A percentile compares a stretch with the other conserved stretches of the same genome.
Conservation (phyloP, 2,329 filamentous ascomycete species). For the Diplocarpon rosae region DNA sequence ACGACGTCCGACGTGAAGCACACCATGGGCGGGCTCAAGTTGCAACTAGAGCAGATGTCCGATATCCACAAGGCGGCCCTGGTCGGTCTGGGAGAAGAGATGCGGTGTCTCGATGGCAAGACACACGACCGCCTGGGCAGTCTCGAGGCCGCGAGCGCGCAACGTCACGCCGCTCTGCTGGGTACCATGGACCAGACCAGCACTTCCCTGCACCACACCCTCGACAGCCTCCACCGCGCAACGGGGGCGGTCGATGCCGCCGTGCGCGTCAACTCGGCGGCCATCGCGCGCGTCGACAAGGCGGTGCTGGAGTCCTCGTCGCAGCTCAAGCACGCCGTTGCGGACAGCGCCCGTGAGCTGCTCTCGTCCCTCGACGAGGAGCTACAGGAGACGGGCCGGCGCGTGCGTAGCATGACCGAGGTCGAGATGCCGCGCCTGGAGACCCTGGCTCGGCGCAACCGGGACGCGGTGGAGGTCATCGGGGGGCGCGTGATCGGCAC, state of each 20-base stretch:
- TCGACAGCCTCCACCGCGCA: not conserved
- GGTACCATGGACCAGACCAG: not conserved
- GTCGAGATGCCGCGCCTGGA: slow-evolving; percentile 16
- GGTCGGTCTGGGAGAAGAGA: not conserved
- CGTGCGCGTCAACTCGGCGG: slow-evolving; percentile 15
- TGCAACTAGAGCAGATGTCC: not conserved
- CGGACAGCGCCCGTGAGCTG: slow-evolving; percentile 7
- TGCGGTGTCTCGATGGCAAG: not conserved
- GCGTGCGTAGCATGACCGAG: slow-evolving; percentile 14
- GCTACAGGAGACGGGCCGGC: slow-evolving; percentile 13
- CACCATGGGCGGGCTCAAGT: not conserved
- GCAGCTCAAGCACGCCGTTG: slow-evolving; percentile 15
- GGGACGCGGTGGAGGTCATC: slow-evolving; percentile 15
- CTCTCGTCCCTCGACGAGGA: slow-evolving; percentile 13
- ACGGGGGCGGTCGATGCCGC: slow-evolving; percentile 6
- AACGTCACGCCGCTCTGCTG: not conserved
- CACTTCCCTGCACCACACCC: not conserved
- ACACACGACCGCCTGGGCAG: not conserved
- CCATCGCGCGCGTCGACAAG: slow-evolving; percentile 18
- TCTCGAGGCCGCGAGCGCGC: not conserved
- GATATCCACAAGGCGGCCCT: not conserved
- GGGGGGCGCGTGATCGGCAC: slow-evolving; percentile 15
- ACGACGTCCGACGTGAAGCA: not conserved
- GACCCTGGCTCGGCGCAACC: slow-evolving; percentile 4
- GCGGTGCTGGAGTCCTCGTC: slow-evolving; percentile 16